Base-by-base conservation (phyloP, 371 early-diverging fungal species). In the Zopfochytrium polystomum region DNA sequence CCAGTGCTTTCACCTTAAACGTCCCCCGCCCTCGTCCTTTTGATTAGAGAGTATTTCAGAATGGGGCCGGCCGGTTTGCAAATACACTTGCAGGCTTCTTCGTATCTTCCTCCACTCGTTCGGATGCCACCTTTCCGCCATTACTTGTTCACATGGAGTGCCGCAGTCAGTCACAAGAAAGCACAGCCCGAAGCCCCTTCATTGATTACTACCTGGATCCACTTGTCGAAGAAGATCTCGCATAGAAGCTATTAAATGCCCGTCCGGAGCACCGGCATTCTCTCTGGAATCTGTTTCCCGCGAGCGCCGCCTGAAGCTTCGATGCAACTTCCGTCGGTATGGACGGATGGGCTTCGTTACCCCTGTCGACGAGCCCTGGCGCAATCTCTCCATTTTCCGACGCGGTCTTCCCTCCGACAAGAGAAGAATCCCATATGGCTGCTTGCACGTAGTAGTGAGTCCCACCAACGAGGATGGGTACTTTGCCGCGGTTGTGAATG, bases 381-480 rank as follows among this genome's bases (percentile, higher is more conserved):
- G n/a, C n/a, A n/a, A n/a, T n/a, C n/a, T n/a, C n/a, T n/a, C n/a
- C n/a, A n/a, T n/a, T n/a, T n/a, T 25, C 46, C 26, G 23, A 3
- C 22, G 7, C 9, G 29, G 20, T 43, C 43, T 11, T 42, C 42
- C 20, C 11, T 27, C 34, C 33, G 31, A 34, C 44, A n/a, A 53
- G 48, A 23, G 52, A 18, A n/a, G 65, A 44, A 55, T 83, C 74
- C 87, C 90, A 97, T 23, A 97, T 73, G 1, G 91, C 63, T 0
- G 90, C 85, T 63, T 97, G 95, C 25, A 96, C 80, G 68, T 97
- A 97, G 67, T 97, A 97, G 66, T 95, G 86, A 0, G 97, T 97
- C 30, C 98, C 98, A 31, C 98, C 98, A 0, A 95, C 96, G 11
- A 97, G 74, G 2, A 97, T 87, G 0, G 97, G 93, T 15, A 90